Percentiles rank a stretch among this genome's conserved stretches.
Conservation (phyloP, 768 basidiomycete species). For the Dioszegia hungarica region DNA sequence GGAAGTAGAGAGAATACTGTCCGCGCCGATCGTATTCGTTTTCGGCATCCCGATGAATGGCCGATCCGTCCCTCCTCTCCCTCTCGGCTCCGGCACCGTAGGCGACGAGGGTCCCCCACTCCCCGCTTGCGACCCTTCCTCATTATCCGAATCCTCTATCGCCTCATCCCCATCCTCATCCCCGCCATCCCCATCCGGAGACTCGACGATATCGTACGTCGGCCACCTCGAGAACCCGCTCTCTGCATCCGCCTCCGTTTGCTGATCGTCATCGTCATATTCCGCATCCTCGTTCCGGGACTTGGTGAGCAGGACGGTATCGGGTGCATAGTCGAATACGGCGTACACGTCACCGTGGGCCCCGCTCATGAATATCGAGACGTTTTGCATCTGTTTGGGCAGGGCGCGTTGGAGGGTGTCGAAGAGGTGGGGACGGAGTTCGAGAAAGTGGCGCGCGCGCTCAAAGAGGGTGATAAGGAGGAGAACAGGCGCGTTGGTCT, state of each 20-base stretch:
- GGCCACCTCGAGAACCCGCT: background rate
- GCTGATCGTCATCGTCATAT: conserved; percentile 4
- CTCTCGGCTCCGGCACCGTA: background rate
- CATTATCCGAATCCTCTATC: background rate
- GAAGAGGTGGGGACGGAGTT: conserved; percentile 5
- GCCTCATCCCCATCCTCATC: background rate
- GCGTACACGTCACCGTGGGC: conserved; percentile 20
- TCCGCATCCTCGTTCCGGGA: conserved; percentile 3
- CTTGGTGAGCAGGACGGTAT: conserved; percentile 13
- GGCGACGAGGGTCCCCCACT: too few species aligned
- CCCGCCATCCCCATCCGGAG: background rate
- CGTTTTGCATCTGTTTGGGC: conserved; percentile 12
- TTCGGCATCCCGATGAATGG: background rate
- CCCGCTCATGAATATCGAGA: conserved; percentile 12
- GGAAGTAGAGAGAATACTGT: conserved; percentile 8
- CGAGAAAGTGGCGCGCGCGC: conserved; percentile 2
- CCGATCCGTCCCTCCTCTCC: background rate
- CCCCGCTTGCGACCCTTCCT: too few species aligned
- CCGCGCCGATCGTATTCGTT: conserved; percentile 1
- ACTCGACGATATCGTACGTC: background rate
- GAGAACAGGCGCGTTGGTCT: conserved; percentile 12
- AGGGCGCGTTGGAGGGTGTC: conserved; percentile 16
- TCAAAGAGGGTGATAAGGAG: conserved; percentile 14
- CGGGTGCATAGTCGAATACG: conserved; percentile 19
- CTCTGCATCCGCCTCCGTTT: background rate